Percentiles rank a stretch among this genome's conserved stretches.
These are phyloP conservation scores for Trametes cingulata DNA, from an alignment of 768 basidiomycete genomes.

Conservation along the genomic window DNA sequence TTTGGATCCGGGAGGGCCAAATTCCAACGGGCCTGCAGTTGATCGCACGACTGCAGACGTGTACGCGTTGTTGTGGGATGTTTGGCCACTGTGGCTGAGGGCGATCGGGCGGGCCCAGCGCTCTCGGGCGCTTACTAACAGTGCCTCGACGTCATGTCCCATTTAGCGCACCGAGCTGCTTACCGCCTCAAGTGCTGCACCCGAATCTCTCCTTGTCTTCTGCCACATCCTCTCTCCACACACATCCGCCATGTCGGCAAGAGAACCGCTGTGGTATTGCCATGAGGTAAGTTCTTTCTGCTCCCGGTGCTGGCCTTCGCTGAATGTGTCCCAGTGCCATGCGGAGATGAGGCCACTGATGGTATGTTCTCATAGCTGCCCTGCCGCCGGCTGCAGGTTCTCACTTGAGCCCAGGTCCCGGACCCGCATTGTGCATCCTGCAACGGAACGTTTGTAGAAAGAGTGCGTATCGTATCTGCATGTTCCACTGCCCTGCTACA, in stretches of 20 bases:
- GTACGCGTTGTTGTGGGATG: constrained; percentile 29
- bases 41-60: constrained; percentile 21
- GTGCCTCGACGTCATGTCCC: constrained; percentile 19
- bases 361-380: constrained; percentile 45
- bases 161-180: constrained; percentile 3
- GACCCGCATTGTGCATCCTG: constrained; percentile 85
- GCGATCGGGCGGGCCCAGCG: too few relatives aligned
- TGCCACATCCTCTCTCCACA: constrained; percentile 12
- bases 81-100: constrained; percentile 23
- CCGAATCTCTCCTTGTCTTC: constrained; percentile 21
- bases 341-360: constrained; percentile 88
- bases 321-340: constrained; percentile 59
- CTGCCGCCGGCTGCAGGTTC: constrained; percentile 6
- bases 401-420: constrained; percentile 53
- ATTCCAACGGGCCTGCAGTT: constrained; percentile 1
- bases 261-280: constrained; percentile 80
- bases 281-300: constrained; percentile 54
- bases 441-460: constrained; percentile 80
- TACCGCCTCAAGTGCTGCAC: constrained; percentile 9
- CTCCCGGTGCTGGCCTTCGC: constrained; percentile 1
- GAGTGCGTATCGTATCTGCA: constrained; percentile 42
- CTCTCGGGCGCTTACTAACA: neutral
- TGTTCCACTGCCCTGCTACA: neutral
- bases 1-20: constrained; percentile 4
- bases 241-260: constrained; percentile 54